Conservation (phyloP, 2,329 filamentous ascomycete genomes). For the Trichoderma sp. region DNA sequence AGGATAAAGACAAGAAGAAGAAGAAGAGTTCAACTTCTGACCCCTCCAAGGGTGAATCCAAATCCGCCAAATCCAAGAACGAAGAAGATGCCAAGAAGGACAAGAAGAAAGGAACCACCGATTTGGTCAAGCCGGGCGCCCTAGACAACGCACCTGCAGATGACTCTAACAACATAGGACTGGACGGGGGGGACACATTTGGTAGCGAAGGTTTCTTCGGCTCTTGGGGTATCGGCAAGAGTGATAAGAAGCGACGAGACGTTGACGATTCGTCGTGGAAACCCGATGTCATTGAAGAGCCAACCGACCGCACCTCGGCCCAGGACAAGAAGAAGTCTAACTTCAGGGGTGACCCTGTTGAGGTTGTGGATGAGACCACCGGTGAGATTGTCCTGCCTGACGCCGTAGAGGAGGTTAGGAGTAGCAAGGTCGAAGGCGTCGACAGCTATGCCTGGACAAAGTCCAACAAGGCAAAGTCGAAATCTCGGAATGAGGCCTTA, state of each 20-base stretch:
- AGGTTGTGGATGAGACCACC: constrained; percentile 45
- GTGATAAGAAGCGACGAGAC: constrained; percentile 41
- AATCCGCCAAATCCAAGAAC: constrained; percentile 24
- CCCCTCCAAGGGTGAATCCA: constrained; percentile 23
- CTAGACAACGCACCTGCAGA: constrained; percentile 27
- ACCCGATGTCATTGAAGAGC: constrained; percentile 44
- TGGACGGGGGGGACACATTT: constrained; percentile 33
- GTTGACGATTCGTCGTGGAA: constrained; percentile 34
- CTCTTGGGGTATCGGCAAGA: constrained; percentile 55
- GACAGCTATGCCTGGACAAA: constrained; percentile 43
- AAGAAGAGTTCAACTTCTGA: constrained; percentile 28
- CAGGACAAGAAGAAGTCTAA: constrained; percentile 46
- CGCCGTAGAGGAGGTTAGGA: constrained; percentile 44
- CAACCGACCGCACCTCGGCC: constrained; percentile 41
- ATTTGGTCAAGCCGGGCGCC: constrained; percentile 39
- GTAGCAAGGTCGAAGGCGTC: constrained; percentile 42
- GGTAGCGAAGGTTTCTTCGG: constrained; percentile 53
- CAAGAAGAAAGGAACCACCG: constrained; percentile 39
- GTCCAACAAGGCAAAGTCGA: constrained; percentile 45
- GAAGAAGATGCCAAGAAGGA: constrained; percentile 28
- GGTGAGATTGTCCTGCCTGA: constrained; percentile 47
- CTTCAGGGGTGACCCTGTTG: constrained; percentile 47
- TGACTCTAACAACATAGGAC: constrained; percentile 28
- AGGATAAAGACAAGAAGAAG: constrained; percentile 21
- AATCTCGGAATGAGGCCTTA: constrained; percentile 38